Evolutionary conservation across 2,329 filamentous ascomycete genomes (phyloP).

Genomic region (Escovopsis weberi): DNA sequence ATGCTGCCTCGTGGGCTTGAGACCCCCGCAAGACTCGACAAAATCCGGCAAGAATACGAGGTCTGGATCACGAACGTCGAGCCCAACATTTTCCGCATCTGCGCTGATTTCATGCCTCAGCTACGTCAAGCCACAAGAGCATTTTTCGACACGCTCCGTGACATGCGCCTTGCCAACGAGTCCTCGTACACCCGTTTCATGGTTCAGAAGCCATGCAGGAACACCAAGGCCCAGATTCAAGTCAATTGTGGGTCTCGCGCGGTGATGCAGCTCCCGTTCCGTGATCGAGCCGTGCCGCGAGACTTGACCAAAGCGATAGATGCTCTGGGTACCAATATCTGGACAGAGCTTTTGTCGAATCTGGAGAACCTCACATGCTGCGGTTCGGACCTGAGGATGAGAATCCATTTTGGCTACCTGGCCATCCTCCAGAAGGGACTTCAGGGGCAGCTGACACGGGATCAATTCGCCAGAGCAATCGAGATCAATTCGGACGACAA

Average conservation of each 20-base stretch:
- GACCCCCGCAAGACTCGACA: slow-evolving; percentile 11
- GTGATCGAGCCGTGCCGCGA: not conserved
- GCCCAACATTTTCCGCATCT: slow-evolving; percentile 14
- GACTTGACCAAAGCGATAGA: not conserved
- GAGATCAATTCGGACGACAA: slow-evolving; percentile 15
- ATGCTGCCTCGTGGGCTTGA: slow-evolving; percentile 14
- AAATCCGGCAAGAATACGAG: slow-evolving; percentile 14
- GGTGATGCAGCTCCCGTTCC: not conserved
- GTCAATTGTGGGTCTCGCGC: slow-evolving; percentile 14
- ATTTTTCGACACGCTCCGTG: slow-evolving; percentile 18
- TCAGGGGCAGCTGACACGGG: slow-evolving; percentile 10
- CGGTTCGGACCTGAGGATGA: slow-evolving; percentile 15
- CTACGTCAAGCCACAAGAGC: slow-evolving; percentile 15
- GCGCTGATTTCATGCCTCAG: slow-evolving; percentile 9
- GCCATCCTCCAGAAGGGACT: slow-evolving; percentile 11
- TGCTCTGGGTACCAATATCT: slow-evolving; percentile 9
- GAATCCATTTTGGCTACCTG: slow-evolving; percentile 19
- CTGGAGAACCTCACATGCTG: slow-evolving; percentile 13
- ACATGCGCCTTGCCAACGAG: slow-evolving; percentile 17
- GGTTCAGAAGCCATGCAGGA: slow-evolving; percentile 12
- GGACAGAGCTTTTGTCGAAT: slow-evolving; percentile 8
- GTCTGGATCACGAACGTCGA: slow-evolving; percentile 18
- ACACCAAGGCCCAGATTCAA: slow-evolving; percentile 7
- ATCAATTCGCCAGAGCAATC: slow-evolving; percentile 14
- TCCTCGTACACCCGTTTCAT: slow-evolving; percentile 13